phyloP scores from a whole-genome alignment of 169 alveolate genomes.

The Plasmodium relictum region DNA sequence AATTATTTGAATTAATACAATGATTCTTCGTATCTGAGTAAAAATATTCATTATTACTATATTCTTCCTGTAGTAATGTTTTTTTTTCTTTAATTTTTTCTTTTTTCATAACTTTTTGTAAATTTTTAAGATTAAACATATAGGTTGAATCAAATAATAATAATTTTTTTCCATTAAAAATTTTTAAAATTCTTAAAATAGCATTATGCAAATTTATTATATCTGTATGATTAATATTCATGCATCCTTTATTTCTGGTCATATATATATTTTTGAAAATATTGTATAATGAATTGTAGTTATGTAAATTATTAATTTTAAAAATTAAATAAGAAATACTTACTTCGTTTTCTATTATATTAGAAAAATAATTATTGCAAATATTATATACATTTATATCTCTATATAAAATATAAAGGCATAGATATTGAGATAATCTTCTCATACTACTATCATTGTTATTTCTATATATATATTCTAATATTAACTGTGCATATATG shows the following conservation, averaged over 20 bases:
- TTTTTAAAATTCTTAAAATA: conserved; percentile 18
- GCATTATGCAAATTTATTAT: conserved; percentile 44
- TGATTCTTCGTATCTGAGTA: no score
- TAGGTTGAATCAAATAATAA: conserved; percentile 62
- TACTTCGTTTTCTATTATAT: conserved; percentile 56
- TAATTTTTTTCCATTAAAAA: conserved; percentile 57
- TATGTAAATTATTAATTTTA: conserved; percentile 55
- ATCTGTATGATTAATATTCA: conserved; percentile 56
- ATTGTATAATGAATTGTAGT: conserved; percentile 21
- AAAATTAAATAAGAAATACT: conserved; percentile 58
- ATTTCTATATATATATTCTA: conserved; percentile 91
- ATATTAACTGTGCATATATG: conserved; percentile 91
- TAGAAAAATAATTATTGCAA: conserved; percentile 48
- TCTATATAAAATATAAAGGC: conserved; percentile 59
- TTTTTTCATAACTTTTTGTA: no score
- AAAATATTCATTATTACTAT: no score
- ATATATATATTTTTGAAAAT: conserved; percentile 71
- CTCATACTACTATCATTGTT: conserved; percentile 92
- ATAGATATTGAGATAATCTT: conserved; percentile 89
- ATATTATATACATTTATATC: conserved; percentile 50
- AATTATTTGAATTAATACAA: no score
- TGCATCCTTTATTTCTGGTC: conserved; percentile 65
- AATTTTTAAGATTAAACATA: conserved; percentile 4
- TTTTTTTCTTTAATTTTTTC: no score
- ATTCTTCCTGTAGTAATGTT: no score